These are phyloP conservation scores for Hyaloperonospora brassicae DNA, from an alignment of 352 stramenopile species.

Conservation along the genomic window DNA sequence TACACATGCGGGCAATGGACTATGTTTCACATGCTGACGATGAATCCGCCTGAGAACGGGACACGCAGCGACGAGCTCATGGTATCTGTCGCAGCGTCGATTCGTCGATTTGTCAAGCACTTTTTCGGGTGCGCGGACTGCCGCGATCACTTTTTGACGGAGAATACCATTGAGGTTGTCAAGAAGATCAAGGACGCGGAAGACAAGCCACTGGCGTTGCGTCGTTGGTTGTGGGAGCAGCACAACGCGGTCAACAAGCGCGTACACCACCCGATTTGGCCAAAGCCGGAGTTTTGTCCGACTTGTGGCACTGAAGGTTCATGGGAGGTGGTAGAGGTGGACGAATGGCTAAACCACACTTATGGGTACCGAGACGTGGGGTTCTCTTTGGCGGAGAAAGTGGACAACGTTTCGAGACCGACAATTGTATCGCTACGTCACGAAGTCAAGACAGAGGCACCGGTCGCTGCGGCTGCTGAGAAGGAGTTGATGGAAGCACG, in stretches of 20 bases:
- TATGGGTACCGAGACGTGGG: conserved; percentile 58
- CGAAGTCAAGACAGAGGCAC: conserved; percentile 14
- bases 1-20: conserved; percentile 84
- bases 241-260: conserved; percentile 83
- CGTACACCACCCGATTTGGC: conserved; percentile 64
- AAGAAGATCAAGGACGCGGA: conserved; percentile 53
- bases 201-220: conserved; percentile 57
- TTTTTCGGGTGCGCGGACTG: conserved; percentile 80
- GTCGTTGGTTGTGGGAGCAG: conserved; percentile 77
- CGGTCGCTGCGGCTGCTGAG: conserved; percentile 5
- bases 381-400: conserved; percentile 25
- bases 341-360: conserved; percentile 62
- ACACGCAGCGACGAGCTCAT: conserved; percentile 41
- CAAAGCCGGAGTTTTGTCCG: conserved; percentile 61
- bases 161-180: conserved; percentile 62
- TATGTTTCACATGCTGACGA: conserved; percentile 83
- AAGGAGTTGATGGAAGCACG: conserved; percentile 7
- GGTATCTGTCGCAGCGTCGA: conserved; percentile 62
- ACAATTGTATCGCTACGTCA: conserved; percentile 19
- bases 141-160: conserved; percentile 68
- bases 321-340: conserved; percentile 63
- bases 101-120: conserved; percentile 78
- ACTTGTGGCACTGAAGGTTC: conserved; percentile 52
- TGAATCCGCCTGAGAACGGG: conserved; percentile 46
- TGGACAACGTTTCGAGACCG: conserved; percentile 15